Conservation (phyloP, 768 basidiomycete species). For the Tylopilus cervinicoccineus region DNA sequence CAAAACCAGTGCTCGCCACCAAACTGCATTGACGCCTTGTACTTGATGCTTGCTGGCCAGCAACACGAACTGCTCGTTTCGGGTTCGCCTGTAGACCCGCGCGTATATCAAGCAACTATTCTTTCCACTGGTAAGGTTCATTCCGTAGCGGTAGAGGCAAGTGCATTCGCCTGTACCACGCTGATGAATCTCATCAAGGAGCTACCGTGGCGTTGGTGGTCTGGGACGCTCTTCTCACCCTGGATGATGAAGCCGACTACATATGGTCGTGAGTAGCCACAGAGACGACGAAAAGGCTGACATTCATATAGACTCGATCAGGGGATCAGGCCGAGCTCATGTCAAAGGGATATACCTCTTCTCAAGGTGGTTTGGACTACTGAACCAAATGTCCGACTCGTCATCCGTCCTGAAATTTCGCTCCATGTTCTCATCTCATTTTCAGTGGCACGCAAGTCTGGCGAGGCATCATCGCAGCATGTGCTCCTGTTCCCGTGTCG, state of each 20-base stretch:
- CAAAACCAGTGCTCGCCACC: background rate
- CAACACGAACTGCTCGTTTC: conserved; percentile 2
- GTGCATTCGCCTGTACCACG: background rate
- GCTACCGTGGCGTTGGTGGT: conserved; percentile 5
- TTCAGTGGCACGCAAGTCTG: conserved; percentile 5
- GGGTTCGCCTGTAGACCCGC: background rate
- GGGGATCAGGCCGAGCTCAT: conserved; percentile 3
- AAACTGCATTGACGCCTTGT: background rate
- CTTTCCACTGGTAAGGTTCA: conserved; percentile 14
- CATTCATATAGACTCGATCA: background rate
- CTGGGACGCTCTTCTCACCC: conserved; percentile 17
- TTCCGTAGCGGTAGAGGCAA: background rate
- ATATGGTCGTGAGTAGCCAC: conserved; percentile 22
- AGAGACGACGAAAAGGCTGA: background rate
- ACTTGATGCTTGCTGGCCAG: background rate
- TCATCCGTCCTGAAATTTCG: background rate
- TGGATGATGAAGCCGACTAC: conserved; percentile 13
- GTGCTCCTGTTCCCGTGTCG: background rate
- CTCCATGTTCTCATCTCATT: background rate
- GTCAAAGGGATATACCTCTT: conserved; percentile 22
- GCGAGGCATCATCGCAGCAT: background rate
- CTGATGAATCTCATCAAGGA: conserved; percentile 9
- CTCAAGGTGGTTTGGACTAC: conserved; percentile 22
- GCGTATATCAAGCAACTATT: background rate
- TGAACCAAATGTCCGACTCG: conserved; percentile 11